Base-by-base conservation (phyloP, 345 rosid species). In the Citrus glauca region DNA sequence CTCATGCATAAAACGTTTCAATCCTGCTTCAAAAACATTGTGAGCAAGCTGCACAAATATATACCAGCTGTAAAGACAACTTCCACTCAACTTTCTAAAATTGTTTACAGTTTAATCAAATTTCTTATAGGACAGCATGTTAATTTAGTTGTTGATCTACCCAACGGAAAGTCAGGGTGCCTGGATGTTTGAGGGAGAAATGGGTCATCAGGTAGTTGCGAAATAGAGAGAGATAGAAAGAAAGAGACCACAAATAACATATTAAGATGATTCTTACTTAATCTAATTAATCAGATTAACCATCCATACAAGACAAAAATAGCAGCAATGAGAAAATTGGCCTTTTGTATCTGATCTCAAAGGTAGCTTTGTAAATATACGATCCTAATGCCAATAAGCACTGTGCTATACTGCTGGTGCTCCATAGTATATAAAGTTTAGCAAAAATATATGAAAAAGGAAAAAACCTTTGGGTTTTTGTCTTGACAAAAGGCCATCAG, bases 1-100 rank as follows among this genome's bases (percentile, higher is more conserved):
- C 83, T 93, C 99, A 68, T 89, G 93, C 98, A 95, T 95, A 83
- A 90, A 95, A 72, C 86, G 90, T 82, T 91, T 93, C 82, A 92
- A 76, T 70, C 99, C 98, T 62, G 94, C 98, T 84, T 95, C 98
- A 77, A 93, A 95, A 85, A 95, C 91, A 79, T 87, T 89, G 81
- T 91, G 99, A 40, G 99, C 97, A 73, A 90, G 80, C 98, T 95
- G 96, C 87, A 88, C 24, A 76, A 79, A 72, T 75, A 64, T 68
- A 72, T 66, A 71, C 64, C 13, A 69, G 65, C 17, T 53, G 55
- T 13, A 73, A 63, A 74, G 10, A 74, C 22, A 53, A 60, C 37
- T 27, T 71, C 33, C 30, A 56, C 25, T n/a, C 57, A 69, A 69
- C 72, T 25, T 70, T 53, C 16, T 22, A 56, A 32, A 50, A 19